Percentiles rank a stretch among this genome's conserved stretches.
These are phyloP conservation scores for Mrakia frigida DNA, from an alignment of 768 basidiomycete genomes.

Conservation along the genomic window DNA sequence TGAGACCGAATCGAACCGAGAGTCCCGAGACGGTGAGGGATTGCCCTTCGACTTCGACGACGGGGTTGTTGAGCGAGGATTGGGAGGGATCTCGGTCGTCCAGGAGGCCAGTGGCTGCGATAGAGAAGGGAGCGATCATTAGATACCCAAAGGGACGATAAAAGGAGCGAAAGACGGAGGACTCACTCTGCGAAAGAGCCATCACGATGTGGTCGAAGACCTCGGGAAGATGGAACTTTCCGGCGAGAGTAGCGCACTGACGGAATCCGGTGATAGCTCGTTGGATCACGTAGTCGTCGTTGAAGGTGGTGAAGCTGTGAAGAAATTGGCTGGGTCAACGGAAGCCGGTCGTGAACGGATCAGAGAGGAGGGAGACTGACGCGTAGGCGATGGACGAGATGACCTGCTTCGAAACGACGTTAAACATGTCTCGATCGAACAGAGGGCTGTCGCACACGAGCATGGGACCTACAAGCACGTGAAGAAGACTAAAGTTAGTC, in stretches of 20 bases:
- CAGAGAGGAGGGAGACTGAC: background rate
- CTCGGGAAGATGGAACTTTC: constrained; percentile 80
- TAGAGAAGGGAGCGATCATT: background rate
- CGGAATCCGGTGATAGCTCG: constrained; percentile 91
- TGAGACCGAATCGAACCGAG: constrained; percentile 88
- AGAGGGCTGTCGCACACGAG: constrained; percentile 70
- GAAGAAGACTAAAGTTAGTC: background rate
- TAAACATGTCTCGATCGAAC: constrained; percentile 93
- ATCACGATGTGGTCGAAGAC: constrained; percentile 95
- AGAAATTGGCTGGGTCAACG: background rate
- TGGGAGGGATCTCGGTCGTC: constrained; percentile 57
- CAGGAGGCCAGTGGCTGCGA: constrained; percentile 69
- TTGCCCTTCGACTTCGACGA: constrained; percentile 84
- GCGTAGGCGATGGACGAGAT: constrained; percentile 94
- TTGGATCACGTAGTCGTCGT: constrained; percentile 95
- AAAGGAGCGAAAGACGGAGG: background rate
- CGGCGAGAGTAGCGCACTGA: constrained; percentile 89
- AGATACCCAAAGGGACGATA: too few relatives aligned
- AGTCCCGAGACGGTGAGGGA: constrained; percentile 83
- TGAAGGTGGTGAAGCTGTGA: constrained; percentile 72
- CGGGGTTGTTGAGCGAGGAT: constrained; percentile 65
- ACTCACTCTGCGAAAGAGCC: constrained; percentile 58
- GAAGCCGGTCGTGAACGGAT: background rate
- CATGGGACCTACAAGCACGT: constrained; percentile 52
- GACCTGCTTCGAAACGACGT: constrained; percentile 81